phyloP scores from a whole-genome alignment of 2,329 filamentous ascomycete species.

The Penicillium capsulatum region DNA sequence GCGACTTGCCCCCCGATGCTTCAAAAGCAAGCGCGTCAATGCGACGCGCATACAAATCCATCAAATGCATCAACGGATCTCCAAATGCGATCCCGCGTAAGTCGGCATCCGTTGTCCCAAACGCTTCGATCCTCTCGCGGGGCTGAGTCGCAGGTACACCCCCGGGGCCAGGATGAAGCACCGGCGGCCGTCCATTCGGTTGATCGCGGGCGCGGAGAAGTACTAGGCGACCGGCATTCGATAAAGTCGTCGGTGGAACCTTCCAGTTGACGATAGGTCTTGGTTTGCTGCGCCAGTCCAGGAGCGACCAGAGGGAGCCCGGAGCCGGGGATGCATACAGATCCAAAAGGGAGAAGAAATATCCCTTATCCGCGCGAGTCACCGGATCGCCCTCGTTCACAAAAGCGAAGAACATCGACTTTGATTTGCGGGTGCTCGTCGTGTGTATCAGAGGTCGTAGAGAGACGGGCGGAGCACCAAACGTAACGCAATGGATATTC shows the following conservation, averaged over 20 bases:
- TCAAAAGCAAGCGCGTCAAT: constrained; percentile 66
- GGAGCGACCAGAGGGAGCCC: constrained; percentile 7
- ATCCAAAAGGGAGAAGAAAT: constrained; percentile 67
- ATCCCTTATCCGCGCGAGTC: constrained; percentile 68
- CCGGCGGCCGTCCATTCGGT: constrained; percentile 64
- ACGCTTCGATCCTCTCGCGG: constrained; percentile 62
- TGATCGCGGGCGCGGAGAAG: constrained; percentile 23
- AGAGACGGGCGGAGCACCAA: constrained; percentile 76
- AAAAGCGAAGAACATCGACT: constrained; percentile 73
- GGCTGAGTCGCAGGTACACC: constrained; percentile 50
- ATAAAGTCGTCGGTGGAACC: constrained; percentile 10
- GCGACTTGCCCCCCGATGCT: not conserved
- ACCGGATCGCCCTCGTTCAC: constrained; percentile 86
- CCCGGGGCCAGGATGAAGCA: constrained; percentile 70
- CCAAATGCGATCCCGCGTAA: constrained; percentile 72
- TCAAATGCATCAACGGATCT: constrained; percentile 73
- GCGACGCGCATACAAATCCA: constrained; percentile 69
- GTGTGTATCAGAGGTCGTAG: constrained; percentile 65
- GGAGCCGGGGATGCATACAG: constrained; percentile 63
- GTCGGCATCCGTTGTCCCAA: constrained; percentile 63
- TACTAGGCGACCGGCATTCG: constrained; percentile 15
- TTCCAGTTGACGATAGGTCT: constrained; percentile 7
- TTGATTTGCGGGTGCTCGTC: constrained; percentile 47
- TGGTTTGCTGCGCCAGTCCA: constrained; percentile 26
- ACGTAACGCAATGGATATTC: constrained; percentile 77